Evolutionary conservation across 192 early-diverging fungal genomes (phyloP).

Genomic region (Backusella morwellensis): DNA sequence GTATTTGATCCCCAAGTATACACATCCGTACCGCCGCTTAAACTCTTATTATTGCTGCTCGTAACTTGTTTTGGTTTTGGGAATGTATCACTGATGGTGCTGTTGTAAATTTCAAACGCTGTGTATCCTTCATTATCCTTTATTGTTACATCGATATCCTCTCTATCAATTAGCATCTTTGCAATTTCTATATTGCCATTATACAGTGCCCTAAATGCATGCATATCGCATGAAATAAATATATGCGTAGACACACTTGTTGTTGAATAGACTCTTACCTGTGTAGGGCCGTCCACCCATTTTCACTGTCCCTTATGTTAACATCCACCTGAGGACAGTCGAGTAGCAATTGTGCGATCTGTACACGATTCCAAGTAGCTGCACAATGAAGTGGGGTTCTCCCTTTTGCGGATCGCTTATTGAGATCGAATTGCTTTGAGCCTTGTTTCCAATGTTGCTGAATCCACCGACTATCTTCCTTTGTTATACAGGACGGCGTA

Average conservation of each 20-base stretch:
- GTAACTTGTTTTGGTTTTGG: slow-evolving; percentile 13
- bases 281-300: slow-evolving; percentile 71
- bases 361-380: slow-evolving; percentile 33
- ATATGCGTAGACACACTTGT: background rate
- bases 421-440: slow-evolving; percentile 36
- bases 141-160: slow-evolving; percentile 12
- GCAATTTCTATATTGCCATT: slow-evolving; percentile 22
- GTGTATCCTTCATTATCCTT: slow-evolving; percentile 47
- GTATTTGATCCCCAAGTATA: slow-evolving; percentile 79
- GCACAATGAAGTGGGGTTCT: slow-evolving; percentile 47
- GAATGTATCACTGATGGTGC: slow-evolving; percentile 15
- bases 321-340: slow-evolving; percentile 47
- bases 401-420: slow-evolving; percentile 36
- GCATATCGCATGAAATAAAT: background rate
- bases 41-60: background rate
- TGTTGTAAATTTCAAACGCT: slow-evolving; percentile 39
- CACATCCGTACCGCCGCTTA: slow-evolving; percentile 35
- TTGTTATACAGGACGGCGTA: slow-evolving; percentile 1
- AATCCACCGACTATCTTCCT: slow-evolving; percentile 20
- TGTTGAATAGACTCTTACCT: slow-evolving; percentile 33
- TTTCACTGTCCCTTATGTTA: slow-evolving; percentile 63
- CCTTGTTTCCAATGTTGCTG: slow-evolving; percentile 6
- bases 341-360: slow-evolving; percentile 34
- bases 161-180: slow-evolving; percentile 13
- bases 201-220: slow-evolving; percentile 16